A percentile compares a stretch with the other conserved stretches of the same genome.
These are phyloP conservation scores for Aspergillus sp. DNA, from an alignment of 2,329 filamentous ascomycete species.

Conservation along the genomic window DNA sequence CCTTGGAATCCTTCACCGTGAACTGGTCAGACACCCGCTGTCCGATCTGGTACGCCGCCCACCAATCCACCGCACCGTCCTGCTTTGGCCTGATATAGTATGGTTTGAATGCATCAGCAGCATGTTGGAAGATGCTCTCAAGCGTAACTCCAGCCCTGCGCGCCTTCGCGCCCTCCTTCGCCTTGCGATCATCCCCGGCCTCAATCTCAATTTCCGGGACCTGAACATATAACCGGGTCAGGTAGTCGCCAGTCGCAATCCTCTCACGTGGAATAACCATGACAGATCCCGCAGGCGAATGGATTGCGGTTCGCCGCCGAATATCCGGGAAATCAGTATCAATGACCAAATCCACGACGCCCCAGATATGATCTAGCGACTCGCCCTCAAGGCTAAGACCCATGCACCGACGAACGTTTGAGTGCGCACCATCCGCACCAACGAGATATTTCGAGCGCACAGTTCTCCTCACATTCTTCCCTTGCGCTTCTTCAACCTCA, in stretches of 20 bases:
- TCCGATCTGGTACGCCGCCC: constrained; percentile 73
- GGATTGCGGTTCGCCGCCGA: constrained; percentile 76
- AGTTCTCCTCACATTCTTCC: constrained; percentile 21
- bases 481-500: constrained; percentile 22
- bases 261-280: constrained; percentile 76
- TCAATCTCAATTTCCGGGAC: constrained; percentile 34
- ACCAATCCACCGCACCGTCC: constrained; percentile 67
- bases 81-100: constrained; percentile 63
- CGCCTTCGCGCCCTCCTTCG: constrained; percentile 61
- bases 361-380: constrained; percentile 71
- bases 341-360: constrained; percentile 72
- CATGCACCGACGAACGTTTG: constrained; percentile 61
- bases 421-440: constrained; percentile 69
- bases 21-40: constrained; percentile 57
- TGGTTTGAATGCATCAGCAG: constrained; percentile 65
- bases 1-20: constrained; percentile 63
- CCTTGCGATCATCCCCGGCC: constrained; percentile 26
- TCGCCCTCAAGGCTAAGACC: constrained; percentile 60
- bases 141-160: constrained; percentile 64
- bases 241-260: constrained; percentile 61
- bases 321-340: constrained; percentile 76
- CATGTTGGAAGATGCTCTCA: constrained; percentile 63
- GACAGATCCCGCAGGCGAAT: constrained; percentile 71
- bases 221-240: constrained; percentile 65
- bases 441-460: constrained; percentile 70